A percentile compares a stretch with the other conserved stretches of the same genome.
Conservation (phyloP, 805 yeast genomes). For the Yueomyces sp. region DNA sequence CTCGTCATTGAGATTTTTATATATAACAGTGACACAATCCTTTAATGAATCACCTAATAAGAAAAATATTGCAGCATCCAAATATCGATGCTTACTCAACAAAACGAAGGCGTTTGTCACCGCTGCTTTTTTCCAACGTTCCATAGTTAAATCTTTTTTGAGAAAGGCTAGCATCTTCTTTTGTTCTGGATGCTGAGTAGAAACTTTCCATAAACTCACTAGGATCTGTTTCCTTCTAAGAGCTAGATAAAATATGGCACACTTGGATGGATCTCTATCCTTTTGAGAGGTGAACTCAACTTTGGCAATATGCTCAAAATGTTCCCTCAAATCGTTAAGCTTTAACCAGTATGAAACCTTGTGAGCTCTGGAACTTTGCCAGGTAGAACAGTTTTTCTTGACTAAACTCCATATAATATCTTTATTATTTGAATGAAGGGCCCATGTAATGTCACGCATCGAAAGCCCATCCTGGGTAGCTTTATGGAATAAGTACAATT, state of each 20-base stretch:
- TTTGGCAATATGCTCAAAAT: constrained; percentile 59
- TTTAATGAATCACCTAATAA: constrained; percentile 59
- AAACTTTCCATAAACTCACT: constrained; percentile 71
- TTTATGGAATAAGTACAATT: constrained; percentile 44
- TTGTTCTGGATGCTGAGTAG: constrained; percentile 65
- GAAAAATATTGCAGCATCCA: constrained; percentile 84
- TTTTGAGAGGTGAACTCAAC: constrained; percentile 48
- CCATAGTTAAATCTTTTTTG: constrained; percentile 57
- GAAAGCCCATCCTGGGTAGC: constrained; percentile 40
- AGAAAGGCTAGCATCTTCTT: constrained; percentile 69
- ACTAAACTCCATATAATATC: constrained; percentile 42
- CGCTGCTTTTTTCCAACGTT: constrained; percentile 82
- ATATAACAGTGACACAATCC: constrained; percentile 66
- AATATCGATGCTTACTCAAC: constrained; percentile 72
- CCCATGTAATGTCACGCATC: constrained; percentile 82
- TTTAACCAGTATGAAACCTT: constrained; percentile 66
- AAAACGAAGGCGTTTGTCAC: constrained; percentile 84
- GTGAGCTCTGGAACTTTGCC: constrained; percentile 45
- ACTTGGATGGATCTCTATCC: constrained; percentile 55
- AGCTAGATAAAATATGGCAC: constrained; percentile 69
- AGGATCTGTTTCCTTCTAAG: constrained; percentile 63
- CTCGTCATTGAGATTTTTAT: constrained; percentile 51
- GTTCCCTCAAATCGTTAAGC: constrained; percentile 30
- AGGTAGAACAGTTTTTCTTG: constrained; percentile 31
- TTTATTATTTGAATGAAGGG: constrained; percentile 68